Evolutionary conservation across 2,329 filamentous ascomycete species (phyloP).

Genomic region (Blumeria graminis): DNA sequence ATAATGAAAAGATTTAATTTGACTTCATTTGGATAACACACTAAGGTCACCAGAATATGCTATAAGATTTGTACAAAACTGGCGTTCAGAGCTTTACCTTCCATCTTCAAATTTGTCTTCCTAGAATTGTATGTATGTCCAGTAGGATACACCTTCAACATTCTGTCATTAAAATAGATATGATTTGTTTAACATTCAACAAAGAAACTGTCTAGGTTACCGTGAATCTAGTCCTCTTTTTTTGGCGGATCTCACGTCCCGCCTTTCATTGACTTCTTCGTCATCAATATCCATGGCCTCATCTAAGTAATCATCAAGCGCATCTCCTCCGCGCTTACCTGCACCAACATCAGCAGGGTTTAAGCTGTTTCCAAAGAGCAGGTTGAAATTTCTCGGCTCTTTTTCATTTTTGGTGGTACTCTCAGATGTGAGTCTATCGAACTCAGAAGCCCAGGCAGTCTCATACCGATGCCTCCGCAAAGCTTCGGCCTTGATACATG

Average conservation of each 20-base stretch:
- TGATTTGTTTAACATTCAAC: too few species aligned
- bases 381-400: slow-evolving; percentile 23
- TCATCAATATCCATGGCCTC: slow-evolving; percentile 32
- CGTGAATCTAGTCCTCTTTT: background rate
- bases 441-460: slow-evolving; percentile 11
- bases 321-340: background rate
- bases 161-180: too few species aligned
- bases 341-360: background rate
- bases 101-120: too few species aligned
- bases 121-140: too few species aligned
- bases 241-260: background rate
- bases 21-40: too few species aligned
- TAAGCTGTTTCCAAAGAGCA: too few species aligned
- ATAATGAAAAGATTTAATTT: background rate
- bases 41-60: too few species aligned
- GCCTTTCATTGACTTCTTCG: slow-evolving; percentile 5
- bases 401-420: slow-evolving; percentile 15
- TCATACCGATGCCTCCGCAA: slow-evolving; percentile 22
- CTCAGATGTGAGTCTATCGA: slow-evolving; percentile 8
- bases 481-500: slow-evolving; percentile 35
- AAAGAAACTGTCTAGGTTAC: too few species aligned
- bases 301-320: background rate
- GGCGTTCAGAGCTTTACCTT: too few species aligned
- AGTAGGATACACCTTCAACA: too few species aligned
- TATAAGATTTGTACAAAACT: too few species aligned